Evolutionary conservation across 306 rosid genomes (phyloP), one percentile per base, ranked within the genome.

Genomic region (Erythrophleum fordii): DNA sequence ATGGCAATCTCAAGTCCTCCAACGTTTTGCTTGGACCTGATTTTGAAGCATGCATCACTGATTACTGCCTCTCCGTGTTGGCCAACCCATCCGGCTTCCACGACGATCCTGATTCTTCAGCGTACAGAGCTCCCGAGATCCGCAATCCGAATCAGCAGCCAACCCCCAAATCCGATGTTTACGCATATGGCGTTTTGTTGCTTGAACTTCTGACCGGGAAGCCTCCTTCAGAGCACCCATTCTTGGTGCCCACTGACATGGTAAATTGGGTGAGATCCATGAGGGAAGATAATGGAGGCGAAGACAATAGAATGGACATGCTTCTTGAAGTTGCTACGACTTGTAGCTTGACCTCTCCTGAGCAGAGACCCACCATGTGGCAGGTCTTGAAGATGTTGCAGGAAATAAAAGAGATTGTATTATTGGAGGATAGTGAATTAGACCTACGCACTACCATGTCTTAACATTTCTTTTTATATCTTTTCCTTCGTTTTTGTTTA

Each of bases 301-400:
- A 83, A 53, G 92, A 88, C 25, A 74, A 64, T 45, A 81, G 89
- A 84, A 90, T 90, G 98, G 93, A 81, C 48, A 85, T 92, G 96
- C 92, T 92, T 76, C 84, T 92, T 17, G 96, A 92, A 75, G 96
- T 91, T 45, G 98, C 96, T 37, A 73, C 89, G 1, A 86, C 89
- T 72, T 94, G 97, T 85, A 84, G 96, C 82, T 37, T 88, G 66
- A 81, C 84, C 35, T 92, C 96, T 17, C 93, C 94, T 0, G 98
- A 94, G 92, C 96, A 90, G 89, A 92, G 98, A 42, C 98, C 98
- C 28, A 89, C 94, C 20, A 91, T 92, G 98, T 90, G 98, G 97
- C 94, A 90, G 87, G 98, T 94, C 82, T 85, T 94, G 91, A 94
- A 92, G 90, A 92, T 91, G 97, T 86, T 94, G 68, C 98, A 91